A percentile compares a stretch with the other conserved stretches of the same genome.
phyloP scores from a whole-genome alignment of 352 stramenopile species.

The Pythium graminicola region DNA sequence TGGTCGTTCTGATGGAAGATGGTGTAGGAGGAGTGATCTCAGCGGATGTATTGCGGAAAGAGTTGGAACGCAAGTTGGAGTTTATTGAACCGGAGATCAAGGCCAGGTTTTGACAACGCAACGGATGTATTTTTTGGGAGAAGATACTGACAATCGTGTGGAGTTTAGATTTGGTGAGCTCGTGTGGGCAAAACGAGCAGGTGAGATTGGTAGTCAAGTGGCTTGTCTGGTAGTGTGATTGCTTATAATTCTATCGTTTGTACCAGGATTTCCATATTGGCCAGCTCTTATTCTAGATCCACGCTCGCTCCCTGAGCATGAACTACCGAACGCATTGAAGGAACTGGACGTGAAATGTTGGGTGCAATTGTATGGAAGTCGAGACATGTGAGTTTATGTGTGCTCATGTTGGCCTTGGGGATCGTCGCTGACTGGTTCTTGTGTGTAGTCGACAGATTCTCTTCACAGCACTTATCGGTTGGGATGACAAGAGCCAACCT shows the following conservation, averaged over 20 bases:
- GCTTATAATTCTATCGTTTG: background rate
- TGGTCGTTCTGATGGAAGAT: background rate
- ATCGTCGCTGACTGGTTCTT: background rate
- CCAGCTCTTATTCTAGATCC: slow-evolving; percentile 16
- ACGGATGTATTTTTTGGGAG: background rate
- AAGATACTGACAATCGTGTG: background rate
- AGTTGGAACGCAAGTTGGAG: slow-evolving; percentile 13
- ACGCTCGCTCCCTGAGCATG: slow-evolving; percentile 3
- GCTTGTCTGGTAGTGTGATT: background rate
- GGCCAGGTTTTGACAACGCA: background rate
- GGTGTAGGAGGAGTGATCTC: slow-evolving; percentile 1
- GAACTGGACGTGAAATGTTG: slow-evolving; percentile 13
- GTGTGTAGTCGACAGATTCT: slow-evolving; percentile 8
- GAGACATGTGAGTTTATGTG: slow-evolving; percentile 7
- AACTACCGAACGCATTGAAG: slow-evolving; percentile 10
- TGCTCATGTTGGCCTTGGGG: background rate
- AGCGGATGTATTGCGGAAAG: background rate
- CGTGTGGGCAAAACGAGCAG: slow-evolving; percentile 9
- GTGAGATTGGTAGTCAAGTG: background rate
- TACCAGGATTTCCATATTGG: slow-evolving; percentile 16
- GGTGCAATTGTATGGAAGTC: slow-evolving; percentile 16
- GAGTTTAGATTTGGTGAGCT: slow-evolving; percentile 10
- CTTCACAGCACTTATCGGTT: slow-evolving; percentile 6
- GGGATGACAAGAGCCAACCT: slow-evolving; percentile 5
- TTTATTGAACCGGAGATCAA: slow-evolving; percentile 6